phyloP scores from a whole-genome alignment of 2,329 filamentous ascomycete species.

The Aspergillus luchuensis region DNA sequence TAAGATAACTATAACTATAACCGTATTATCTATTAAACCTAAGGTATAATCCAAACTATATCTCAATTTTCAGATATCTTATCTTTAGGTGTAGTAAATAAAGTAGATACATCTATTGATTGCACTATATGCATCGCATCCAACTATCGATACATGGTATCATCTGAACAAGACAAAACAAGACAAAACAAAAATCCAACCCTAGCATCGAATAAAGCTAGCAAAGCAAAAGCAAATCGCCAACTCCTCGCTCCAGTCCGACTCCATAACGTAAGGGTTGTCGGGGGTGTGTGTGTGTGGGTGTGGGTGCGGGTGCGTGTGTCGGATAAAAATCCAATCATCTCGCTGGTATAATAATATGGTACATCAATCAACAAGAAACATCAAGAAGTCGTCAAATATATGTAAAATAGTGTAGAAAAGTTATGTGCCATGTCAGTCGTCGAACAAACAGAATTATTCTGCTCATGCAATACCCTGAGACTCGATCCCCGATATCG shows the following conservation, averaged over 20 bases:
- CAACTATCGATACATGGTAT: not conserved
- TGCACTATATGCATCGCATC: not conserved
- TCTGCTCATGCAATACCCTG: slow-evolving; percentile 37
- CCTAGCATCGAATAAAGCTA: not conserved
- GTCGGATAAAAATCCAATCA: too few relatives aligned
- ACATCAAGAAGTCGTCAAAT: slow-evolving; percentile 9
- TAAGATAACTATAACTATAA: too few relatives aligned
- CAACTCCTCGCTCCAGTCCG: not conserved
- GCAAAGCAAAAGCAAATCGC: slow-evolving; percentile 2
- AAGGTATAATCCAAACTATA: too few relatives aligned
- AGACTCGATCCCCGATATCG: slow-evolving; percentile 53
- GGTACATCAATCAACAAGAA: not conserved
- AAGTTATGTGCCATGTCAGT: not conserved
- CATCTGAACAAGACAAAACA: not conserved
- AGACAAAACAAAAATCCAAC: not conserved
- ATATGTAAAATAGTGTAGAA: slow-evolving; percentile 8
- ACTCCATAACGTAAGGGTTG: not conserved
- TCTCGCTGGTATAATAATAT: not conserved
- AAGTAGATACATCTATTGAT: not conserved
- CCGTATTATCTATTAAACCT: too few relatives aligned
- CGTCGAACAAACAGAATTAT: not conserved
- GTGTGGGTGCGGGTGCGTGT: too few relatives aligned
- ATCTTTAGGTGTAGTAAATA: too few relatives aligned
- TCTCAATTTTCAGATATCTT: too few relatives aligned
- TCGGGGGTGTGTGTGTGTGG: too few relatives aligned